Evolutionary conservation across 805 yeast species (phyloP).

Genomic region (Pichia heedii): DNA sequence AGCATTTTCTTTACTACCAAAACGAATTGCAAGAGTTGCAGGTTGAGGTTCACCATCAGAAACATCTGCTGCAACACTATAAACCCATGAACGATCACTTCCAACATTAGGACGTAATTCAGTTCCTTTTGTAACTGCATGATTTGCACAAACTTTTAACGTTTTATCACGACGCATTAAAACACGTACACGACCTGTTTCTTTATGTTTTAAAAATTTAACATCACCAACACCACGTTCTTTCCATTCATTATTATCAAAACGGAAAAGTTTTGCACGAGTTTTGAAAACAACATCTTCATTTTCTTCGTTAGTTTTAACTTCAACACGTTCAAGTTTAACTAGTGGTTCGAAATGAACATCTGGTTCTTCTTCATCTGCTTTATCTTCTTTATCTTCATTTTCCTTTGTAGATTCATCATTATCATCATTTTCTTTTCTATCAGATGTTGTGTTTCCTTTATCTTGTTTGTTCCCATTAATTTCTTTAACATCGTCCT

Average conservation of each 20-base stretch:
- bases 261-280: conserved; percentile 92
- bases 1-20: conserved; percentile 87
- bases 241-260: conserved; percentile 92
- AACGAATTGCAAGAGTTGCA: conserved; percentile 92
- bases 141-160: conserved; percentile 96
- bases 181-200: conserved; percentile 72
- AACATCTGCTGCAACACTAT: conserved; percentile 86
- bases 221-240: conserved; percentile 99
- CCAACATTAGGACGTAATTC: conserved; percentile 88
- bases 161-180: conserved; percentile 99
- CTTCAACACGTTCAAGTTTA: conserved; percentile 90
- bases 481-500: conserved; percentile 18
- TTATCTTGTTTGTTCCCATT: conserved; percentile 20
- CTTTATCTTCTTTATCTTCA: conserved; percentile 42
- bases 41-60: conserved; percentile 96
- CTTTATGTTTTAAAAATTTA: conserved; percentile 85
- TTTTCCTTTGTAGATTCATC: conserved; percentile 29
- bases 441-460: conserved; percentile 27
- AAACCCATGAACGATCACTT: conserved; percentile 97
- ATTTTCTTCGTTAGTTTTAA: conserved; percentile 89
- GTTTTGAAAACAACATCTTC: conserved; percentile 79
- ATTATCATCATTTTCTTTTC: neutral
- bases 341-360: conserved; percentile 97
- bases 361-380: conserved; percentile 62
- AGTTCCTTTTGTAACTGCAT: conserved; percentile 75